These are phyloP conservation scores for Calocybe indica DNA, from an alignment of 768 basidiomycete species.

Conservation along the genomic window DNA sequence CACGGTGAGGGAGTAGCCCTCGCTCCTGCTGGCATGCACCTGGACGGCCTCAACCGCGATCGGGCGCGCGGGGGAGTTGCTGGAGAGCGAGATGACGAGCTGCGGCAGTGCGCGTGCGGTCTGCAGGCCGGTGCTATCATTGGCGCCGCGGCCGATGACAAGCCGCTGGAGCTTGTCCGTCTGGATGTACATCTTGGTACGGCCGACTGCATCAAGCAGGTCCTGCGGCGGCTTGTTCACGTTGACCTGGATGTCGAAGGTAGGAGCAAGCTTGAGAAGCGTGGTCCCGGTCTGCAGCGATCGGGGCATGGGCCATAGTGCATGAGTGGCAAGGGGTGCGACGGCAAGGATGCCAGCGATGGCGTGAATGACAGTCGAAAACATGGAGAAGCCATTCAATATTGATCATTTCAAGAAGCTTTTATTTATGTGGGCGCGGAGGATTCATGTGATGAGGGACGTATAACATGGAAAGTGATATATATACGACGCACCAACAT, in stretches of 20 bases:
- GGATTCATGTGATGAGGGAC: no score
- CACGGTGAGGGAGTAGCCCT: conserved; percentile 54
- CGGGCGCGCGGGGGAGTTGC: conserved; percentile 22
- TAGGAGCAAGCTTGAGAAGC: conserved; percentile 38
- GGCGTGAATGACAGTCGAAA: no score
- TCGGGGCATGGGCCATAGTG: conserved; percentile 45
- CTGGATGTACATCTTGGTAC: conserved; percentile 35
- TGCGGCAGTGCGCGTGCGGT: conserved; percentile 34
- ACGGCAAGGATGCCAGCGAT: conserved; percentile 2
- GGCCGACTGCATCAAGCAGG: conserved; percentile 48
- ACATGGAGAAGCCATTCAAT: no score
- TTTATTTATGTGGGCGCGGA: no score
- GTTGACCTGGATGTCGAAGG: conserved; percentile 46
- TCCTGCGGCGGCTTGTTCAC: conserved; percentile 43
- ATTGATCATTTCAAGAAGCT: no score
- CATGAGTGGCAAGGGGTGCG: conserved; percentile 13
- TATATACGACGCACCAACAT: no score
- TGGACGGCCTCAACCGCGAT: conserved; percentile 51
- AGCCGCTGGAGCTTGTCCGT: conserved; percentile 57
- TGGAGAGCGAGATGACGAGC: conserved; percentile 37
- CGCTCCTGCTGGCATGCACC: conserved; percentile 42
- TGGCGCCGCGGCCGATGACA: conserved; percentile 50
- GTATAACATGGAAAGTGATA: no score
- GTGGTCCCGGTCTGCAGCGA: conserved; percentile 36
- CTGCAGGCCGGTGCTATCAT: conserved; percentile 31